These are phyloP conservation scores for Phytophthora pinifolia DNA, from an alignment of 352 stramenopile genomes.

Conservation along the genomic window DNA sequence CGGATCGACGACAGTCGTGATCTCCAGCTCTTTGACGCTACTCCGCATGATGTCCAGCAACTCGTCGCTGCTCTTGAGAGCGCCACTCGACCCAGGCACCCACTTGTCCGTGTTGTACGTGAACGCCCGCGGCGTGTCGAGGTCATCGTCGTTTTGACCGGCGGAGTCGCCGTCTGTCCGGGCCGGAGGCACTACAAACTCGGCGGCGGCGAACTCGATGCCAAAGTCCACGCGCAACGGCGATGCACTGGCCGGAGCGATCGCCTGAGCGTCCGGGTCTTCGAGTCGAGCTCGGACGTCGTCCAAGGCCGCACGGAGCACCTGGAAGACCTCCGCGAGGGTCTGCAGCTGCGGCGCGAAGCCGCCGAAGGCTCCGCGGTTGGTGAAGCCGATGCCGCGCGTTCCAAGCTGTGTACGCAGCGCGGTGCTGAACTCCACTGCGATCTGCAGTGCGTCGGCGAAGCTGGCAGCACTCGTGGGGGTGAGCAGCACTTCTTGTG, in stretches of 20 bases:
- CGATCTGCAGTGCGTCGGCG: slow-evolving; percentile 60
- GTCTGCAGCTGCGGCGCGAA: slow-evolving; percentile 64
- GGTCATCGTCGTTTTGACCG: slow-evolving; percentile 14
- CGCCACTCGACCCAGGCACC: slow-evolving; percentile 43
- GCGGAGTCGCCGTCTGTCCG: background rate
- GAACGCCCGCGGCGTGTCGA: slow-evolving; percentile 17
- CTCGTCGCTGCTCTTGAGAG: slow-evolving; percentile 62
- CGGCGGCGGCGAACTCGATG: slow-evolving; percentile 62
- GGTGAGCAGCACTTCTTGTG: slow-evolving; percentile 60
- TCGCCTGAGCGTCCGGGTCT: slow-evolving; percentile 17
- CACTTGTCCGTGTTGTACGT: slow-evolving; percentile 77
- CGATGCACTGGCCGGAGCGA: slow-evolving; percentile 37
- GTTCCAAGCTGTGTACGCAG: slow-evolving; percentile 48
- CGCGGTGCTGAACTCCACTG: slow-evolving; percentile 43
- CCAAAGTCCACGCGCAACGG: slow-evolving; percentile 56
- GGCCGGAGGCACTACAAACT: slow-evolving; percentile 39
- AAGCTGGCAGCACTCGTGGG: slow-evolving; percentile 60
- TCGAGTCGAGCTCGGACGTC: slow-evolving; percentile 38
- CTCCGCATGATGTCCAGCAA: slow-evolving; percentile 57
- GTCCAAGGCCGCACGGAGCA: slow-evolving; percentile 52
- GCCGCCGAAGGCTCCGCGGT: slow-evolving; percentile 57
- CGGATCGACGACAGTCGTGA: slow-evolving; percentile 59
- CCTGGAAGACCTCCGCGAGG: slow-evolving; percentile 58
- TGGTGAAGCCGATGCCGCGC: slow-evolving; percentile 58
- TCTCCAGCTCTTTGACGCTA: slow-evolving; percentile 51